phyloP scores from a whole-genome alignment of 176 grass and related monocot genomes.

The Triticum dicoccoides region DNA sequence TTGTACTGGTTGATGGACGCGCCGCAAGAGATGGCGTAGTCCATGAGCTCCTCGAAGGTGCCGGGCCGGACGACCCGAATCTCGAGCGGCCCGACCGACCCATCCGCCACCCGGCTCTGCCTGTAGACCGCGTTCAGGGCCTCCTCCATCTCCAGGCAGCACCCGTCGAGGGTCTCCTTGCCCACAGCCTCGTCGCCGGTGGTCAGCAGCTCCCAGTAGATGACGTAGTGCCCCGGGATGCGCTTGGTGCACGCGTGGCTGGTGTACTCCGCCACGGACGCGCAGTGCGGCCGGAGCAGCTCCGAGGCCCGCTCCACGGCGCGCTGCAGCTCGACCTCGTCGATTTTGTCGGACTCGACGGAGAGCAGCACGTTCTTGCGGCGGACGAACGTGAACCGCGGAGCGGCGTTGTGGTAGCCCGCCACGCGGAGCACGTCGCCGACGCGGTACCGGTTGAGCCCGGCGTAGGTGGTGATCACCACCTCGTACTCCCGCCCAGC shows the following conservation, averaged over 20 bases:
- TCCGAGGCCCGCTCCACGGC: constrained; percentile 68
- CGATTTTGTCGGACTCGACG: constrained; percentile 88
- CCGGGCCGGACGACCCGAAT: not conserved
- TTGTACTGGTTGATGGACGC: not conserved
- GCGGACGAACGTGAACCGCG: constrained; percentile 78
- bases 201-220: not conserved
- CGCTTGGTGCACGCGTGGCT: constrained; percentile 5
- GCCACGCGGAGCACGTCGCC: constrained; percentile 83
- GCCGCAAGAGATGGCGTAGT: not conserved
- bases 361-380: constrained; percentile 87
- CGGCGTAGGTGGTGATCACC: constrained; percentile 88
- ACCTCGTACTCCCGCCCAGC: constrained; percentile 84
- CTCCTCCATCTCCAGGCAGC: not conserved
- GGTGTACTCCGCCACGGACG: constrained; percentile 38
- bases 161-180: not conserved
- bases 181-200: not conserved
- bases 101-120: not conserved
- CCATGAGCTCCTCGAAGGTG: not conserved
- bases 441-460: constrained; percentile 80
- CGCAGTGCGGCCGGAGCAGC: constrained; percentile 22
- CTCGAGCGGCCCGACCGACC: not conserved
- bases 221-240: not conserved
- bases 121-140: not conserved
- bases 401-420: constrained; percentile 72
- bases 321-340: constrained; percentile 87